These are phyloP conservation scores for Pneumocystis jirovecii DNA, from an alignment of 1,139 yeast species.

Conservation along the genomic window DNA sequence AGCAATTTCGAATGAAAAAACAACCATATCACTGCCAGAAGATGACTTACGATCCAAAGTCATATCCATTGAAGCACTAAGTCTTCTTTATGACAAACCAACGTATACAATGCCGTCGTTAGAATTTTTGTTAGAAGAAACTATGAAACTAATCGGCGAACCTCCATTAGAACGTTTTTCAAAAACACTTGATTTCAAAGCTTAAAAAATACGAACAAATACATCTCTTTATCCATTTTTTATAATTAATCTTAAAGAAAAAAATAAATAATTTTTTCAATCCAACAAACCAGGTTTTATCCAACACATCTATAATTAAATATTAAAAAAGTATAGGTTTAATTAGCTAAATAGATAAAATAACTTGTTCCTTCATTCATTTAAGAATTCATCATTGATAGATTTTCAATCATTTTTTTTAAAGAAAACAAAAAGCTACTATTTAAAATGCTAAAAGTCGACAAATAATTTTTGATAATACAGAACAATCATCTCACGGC, in stretches of 20 bases:
- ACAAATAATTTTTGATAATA: no score
- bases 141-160: not conserved
- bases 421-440: not conserved
- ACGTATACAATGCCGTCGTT: conserved; percentile 1
- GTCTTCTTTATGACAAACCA: not conserved
- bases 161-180: not conserved
- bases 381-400: not conserved
- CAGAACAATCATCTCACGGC: not conserved
- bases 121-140: not conserved
- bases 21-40: not conserved
- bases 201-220: not conserved
- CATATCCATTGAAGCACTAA: not conserved
- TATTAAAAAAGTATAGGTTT: no score
- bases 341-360: no score
- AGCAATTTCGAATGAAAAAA: not conserved
- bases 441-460: not conserved
- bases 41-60: not conserved
- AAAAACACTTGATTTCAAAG: not conserved
- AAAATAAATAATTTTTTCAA: not conserved
- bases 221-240: not conserved
- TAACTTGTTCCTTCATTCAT: not conserved
- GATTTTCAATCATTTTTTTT: not conserved
- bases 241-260: not conserved
- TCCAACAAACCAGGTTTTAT: not conserved
- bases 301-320: not conserved